These are phyloP conservation scores for Pythium aquatile DNA, from an alignment of 352 stramenopile species.

Conservation along the genomic window DNA sequence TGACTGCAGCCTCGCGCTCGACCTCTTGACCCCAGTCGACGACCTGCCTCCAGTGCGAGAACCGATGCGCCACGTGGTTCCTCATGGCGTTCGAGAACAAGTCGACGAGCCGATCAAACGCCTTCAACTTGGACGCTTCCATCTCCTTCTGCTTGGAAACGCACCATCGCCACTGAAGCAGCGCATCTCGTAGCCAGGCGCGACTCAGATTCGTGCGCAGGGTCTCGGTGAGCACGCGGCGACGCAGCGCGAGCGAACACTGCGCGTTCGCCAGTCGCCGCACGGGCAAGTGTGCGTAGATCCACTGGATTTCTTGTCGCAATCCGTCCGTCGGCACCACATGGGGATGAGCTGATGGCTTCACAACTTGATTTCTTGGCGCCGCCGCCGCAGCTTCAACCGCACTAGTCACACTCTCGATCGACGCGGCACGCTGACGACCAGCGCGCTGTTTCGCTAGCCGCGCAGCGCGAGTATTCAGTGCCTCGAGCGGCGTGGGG, in stretches of 20 bases:
- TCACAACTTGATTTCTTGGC: conserved; percentile 12
- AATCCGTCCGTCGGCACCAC: conserved; percentile 18
- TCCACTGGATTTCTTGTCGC: conserved; percentile 53
- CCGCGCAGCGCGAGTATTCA: not conserved
- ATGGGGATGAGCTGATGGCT: not conserved
- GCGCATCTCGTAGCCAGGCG: conserved; percentile 25
- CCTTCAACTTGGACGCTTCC: conserved; percentile 8
- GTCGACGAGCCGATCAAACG: conserved; percentile 12
- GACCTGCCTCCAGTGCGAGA: conserved; percentile 10
- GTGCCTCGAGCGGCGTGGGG: not conserved
- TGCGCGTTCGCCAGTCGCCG: conserved; percentile 41
- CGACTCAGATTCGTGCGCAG: conserved; percentile 30
- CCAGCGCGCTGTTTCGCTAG: not conserved
- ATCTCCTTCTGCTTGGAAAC: conserved; percentile 30
- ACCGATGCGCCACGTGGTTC: conserved; percentile 12
- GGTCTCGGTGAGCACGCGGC: conserved; percentile 39
- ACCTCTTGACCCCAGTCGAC: conserved; percentile 4
- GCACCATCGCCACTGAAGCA: conserved; percentile 32
- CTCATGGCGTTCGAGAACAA: not conserved
- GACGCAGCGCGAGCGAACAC: conserved; percentile 43
- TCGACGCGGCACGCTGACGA: not conserved
- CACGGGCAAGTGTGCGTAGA: conserved; percentile 57
- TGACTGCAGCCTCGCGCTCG: conserved; percentile 14
- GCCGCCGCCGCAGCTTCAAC: not conserved
- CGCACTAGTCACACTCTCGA: not conserved